phyloP scores from a whole-genome alignment of 1,284 basidiomycete species.

The Kwoniella shivajii region DNA sequence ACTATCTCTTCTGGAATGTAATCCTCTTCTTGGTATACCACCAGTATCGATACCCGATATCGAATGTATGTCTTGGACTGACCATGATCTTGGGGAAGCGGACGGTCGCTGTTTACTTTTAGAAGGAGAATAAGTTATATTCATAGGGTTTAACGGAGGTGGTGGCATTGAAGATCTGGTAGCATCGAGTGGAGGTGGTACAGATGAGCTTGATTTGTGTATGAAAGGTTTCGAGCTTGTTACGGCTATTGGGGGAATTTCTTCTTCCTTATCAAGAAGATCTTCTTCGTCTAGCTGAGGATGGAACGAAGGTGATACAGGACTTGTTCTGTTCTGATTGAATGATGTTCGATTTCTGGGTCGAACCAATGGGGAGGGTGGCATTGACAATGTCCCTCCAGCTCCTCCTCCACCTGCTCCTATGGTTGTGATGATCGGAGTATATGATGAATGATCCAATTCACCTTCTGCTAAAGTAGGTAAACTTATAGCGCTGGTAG shows the following conservation, averaged over 20 bases:
- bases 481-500: constrained; percentile 26
- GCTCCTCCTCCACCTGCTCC: not conserved
- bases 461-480: constrained; percentile 32
- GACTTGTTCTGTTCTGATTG: constrained; percentile 7
- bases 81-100: constrained; percentile 11
- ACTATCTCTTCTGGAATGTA: constrained; percentile 11
- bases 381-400: too few species aligned
- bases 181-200: constrained; percentile 9
- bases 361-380: constrained; percentile 12
- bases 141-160: constrained; percentile 2
- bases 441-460: not conserved
- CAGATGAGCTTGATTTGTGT: constrained; percentile 6
- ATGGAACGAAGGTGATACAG: constrained; percentile 5
- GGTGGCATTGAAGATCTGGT: constrained; percentile 2
- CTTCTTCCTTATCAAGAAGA: not conserved
- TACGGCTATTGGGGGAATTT: not conserved
- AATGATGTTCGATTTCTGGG: constrained; percentile 1
- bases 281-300: not conserved
- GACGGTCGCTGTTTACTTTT: not conserved
- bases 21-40: not conserved
- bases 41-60: not conserved
- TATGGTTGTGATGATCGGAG: not conserved
- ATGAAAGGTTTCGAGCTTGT: too few species aligned
- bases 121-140: constrained; percentile 7
- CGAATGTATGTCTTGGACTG: constrained; percentile 11